Base-by-base conservation (phyloP, 805 yeast species). In the Pichia insulana region DNA sequence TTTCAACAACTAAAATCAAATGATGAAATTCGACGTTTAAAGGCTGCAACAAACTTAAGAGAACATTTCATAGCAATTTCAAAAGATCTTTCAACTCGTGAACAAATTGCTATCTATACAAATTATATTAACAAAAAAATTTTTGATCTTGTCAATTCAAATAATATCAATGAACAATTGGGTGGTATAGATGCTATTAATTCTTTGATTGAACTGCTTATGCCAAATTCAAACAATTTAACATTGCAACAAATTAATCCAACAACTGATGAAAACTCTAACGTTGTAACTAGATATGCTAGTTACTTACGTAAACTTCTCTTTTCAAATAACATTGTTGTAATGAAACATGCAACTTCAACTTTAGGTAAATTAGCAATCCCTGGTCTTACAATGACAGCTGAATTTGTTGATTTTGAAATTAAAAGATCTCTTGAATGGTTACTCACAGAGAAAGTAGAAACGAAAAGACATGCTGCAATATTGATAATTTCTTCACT, bases 181-280 rank as follows among this genome's bases (percentile, higher is more conserved):
- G 97, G 97, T 16, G 97, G 96, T 34, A 81, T 90, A 27, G 74
- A 87, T 18, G 97, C 97, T 11, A 83, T 90, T 43, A 92, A 86
- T 60, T 79, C 92, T 2, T 71, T 90, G 46, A 84, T 90, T 41
- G 92, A 84, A 44, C 79, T 85, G 54, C 89, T 87, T 49, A 79
- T 85, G 9, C 87, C 86, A 16, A 77, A 77, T 4, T 50, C 55
- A 15, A 55, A 53, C 18, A 56, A 52, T 13, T 42, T 53, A 18
- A 39, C 55, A 10, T 62, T 71, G 4, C 4, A 45, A 39, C 18
- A 2, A 35, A n/a, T 3, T 39, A 30, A 12, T 10, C 15, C 34
- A 15, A 49, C 61, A 2, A 43, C 62, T 17, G 90, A 83, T 52
- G 96, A 88, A 52, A 74, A 81, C 48, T 86, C 94, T 18, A 85